Percentiles rank a stretch among this genome's conserved stretches.
These are phyloP conservation scores for Hagleromyces aurorensis DNA, from an alignment of 805 yeast species.

Conservation along the genomic window DNA sequence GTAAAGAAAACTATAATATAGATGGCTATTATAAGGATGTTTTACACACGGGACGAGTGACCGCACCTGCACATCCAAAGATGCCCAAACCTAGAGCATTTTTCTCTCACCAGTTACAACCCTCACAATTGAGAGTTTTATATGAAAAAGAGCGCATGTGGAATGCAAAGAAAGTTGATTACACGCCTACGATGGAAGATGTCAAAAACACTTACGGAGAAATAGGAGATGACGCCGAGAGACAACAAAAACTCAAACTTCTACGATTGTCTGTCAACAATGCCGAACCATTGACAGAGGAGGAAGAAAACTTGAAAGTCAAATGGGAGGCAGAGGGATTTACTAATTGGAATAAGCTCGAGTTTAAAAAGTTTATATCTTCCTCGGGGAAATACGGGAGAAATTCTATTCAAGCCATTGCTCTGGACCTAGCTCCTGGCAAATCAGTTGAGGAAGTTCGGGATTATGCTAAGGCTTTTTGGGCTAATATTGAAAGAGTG, in stretches of 20 bases:
- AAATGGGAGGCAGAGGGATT: conserved; percentile 61
- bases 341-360: conserved; percentile 78
- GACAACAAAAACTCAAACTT: conserved; percentile 41
- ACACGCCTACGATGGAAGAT: conserved; percentile 57
- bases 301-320: conserved; percentile 59
- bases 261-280: conserved; percentile 68
- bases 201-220: conserved; percentile 34
- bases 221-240: conserved; percentile 36
- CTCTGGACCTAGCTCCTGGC: conserved; percentile 66
- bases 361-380: conserved; percentile 73
- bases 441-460: conserved; percentile 74
- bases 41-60: conserved; percentile 57
- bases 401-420: conserved; percentile 58
- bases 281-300: conserved; percentile 76
- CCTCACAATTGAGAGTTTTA: conserved; percentile 64
- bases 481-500: conserved; percentile 69
- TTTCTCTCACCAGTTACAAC: conserved; percentile 87
- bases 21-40: conserved; percentile 83
- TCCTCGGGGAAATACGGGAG: conserved; percentile 76
- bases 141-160: conserved; percentile 76
- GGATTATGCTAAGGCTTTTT: conserved; percentile 70
- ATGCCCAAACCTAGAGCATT: conserved; percentile 79
- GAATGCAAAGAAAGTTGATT: conserved; percentile 60
- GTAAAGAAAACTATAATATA: conserved; percentile 78
- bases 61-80: conserved; percentile 50